A percentile compares a stretch with the other conserved stretches of the same genome.
phyloP scores from a whole-genome alignment of 2,329 filamentous ascomycete species.

The Sporothrix globosa region DNA sequence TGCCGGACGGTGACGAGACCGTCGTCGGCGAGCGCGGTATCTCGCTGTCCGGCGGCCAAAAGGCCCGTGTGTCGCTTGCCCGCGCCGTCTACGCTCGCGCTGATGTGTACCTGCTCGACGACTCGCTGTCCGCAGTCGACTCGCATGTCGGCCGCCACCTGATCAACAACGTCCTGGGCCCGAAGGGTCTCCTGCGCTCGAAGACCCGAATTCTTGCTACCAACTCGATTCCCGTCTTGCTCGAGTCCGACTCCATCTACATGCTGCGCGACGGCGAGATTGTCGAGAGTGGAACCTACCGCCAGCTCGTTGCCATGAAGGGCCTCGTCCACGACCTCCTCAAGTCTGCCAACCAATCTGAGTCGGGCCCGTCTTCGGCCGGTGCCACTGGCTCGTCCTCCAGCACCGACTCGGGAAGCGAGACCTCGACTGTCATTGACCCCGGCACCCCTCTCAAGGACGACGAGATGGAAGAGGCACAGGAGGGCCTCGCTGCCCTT shows the following conservation, averaged over 20 bases:
- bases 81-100: slow-evolving; percentile 94
- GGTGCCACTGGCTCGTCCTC: slow-evolving; percentile 38
- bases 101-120: slow-evolving; percentile 94
- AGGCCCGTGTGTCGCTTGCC: slow-evolving; percentile 87
- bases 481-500: slow-evolving; percentile 75
- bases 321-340: slow-evolving; percentile 85
- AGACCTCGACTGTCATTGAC: slow-evolving; percentile 62
- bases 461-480: slow-evolving; percentile 74
- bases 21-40: slow-evolving; percentile 97
- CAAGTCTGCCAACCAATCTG: slow-evolving; percentile 69
- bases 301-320: slow-evolving; percentile 90
- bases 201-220: slow-evolving; percentile 95
- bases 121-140: slow-evolving; percentile 95
- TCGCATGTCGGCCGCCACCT: slow-evolving; percentile 95
- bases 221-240: slow-evolving; percentile 89
- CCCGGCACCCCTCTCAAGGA: slow-evolving; percentile 61
- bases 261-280: slow-evolving; percentile 82
- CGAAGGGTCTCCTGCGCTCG: slow-evolving; percentile 75
- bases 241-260: slow-evolving; percentile 85
- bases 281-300: slow-evolving; percentile 85
- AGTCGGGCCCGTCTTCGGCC: slow-evolving; percentile 47
- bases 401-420: slow-evolving; percentile 49
- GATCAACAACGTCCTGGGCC: slow-evolving; percentile 89
- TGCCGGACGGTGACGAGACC: slow-evolving; percentile 95
- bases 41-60: slow-evolving; percentile 92